Percentiles rank a stretch among this genome's conserved stretches.
Evolutionary conservation across 345 rosid genomes (phyloP).

Genomic region (Ceriops decandra): DNA sequence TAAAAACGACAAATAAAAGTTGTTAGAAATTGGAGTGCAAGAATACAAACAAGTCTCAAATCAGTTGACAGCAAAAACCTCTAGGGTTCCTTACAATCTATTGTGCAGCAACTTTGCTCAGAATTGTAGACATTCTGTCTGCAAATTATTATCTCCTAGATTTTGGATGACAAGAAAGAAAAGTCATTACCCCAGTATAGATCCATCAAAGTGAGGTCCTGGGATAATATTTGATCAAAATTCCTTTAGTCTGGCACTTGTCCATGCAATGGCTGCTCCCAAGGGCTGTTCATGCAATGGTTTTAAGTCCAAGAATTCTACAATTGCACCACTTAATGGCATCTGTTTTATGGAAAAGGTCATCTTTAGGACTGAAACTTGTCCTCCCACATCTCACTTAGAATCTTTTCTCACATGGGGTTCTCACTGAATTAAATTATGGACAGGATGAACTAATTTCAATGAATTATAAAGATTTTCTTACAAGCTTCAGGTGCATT

Average conservation of each 20-base stretch:
- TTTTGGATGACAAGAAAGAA: not conserved
- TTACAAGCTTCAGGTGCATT: too few relatives aligned
- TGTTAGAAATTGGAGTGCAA: conserved; percentile 8
- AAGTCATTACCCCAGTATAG: not conserved
- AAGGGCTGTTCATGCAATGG: not conserved
- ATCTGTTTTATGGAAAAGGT: not conserved
- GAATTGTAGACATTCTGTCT: not conserved
- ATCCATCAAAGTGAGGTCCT: not conserved
- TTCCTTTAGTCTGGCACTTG: too few relatives aligned
- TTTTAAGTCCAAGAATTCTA: not conserved
- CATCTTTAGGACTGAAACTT: not conserved
- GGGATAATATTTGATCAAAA: too few relatives aligned
- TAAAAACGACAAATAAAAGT: conserved; percentile 22
- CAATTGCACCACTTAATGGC: not conserved
- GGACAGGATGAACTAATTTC: not conserved
- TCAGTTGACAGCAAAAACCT: not conserved
- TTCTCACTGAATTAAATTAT: not conserved
- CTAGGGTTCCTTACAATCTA: conserved; percentile 5
- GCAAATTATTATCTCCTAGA: not conserved
- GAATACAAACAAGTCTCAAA: conserved; percentile 4
- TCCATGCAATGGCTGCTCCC: too few relatives aligned
- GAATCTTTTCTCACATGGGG: not conserved
- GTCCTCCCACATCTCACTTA: too few relatives aligned
- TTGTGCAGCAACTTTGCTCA: not conserved
- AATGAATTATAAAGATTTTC: not conserved